Percentiles rank a stretch among this genome's conserved stretches.
These are phyloP conservation scores for Nemania diffusa DNA, from an alignment of 2,329 filamentous ascomycete genomes.

Conservation along the genomic window DNA sequence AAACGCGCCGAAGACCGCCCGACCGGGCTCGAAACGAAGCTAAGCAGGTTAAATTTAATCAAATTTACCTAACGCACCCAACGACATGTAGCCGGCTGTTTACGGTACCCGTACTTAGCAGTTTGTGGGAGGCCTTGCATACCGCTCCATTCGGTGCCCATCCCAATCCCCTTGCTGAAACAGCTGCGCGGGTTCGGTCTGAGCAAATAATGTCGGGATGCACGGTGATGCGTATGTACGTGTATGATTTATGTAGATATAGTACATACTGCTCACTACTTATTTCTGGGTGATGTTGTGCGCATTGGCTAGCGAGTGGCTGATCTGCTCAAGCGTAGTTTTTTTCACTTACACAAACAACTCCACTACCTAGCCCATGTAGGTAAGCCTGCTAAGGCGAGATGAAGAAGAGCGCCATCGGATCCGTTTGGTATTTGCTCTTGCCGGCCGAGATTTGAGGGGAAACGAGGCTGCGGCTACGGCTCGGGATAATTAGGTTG, in stretches of 20 bases:
- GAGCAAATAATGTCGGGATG: not conserved
- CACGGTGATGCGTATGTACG: slow-evolving; percentile 4
- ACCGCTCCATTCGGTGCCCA: not conserved
- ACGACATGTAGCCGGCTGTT: slow-evolving; percentile 1
- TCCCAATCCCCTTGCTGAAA: slow-evolving; percentile 16
- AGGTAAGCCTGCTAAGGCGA: not conserved
- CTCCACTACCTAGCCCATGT: not conserved
- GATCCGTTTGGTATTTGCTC: not conserved
- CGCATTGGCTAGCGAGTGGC: not conserved
- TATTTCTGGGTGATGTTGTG: not conserved
- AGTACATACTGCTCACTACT: not conserved
- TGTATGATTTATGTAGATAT: not conserved
- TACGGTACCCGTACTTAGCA: not conserved
- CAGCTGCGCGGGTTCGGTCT: not conserved
- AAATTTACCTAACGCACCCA: not conserved
- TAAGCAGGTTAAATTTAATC: not conserved
- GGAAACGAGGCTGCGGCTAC: not conserved
- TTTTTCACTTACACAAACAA: not conserved
- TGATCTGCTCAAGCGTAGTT: not conserved
- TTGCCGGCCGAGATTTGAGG: not conserved
- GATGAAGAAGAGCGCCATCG: not conserved
- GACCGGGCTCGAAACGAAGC: not conserved
- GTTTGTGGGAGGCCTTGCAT: slow-evolving; percentile 8
- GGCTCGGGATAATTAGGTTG: slow-evolving; percentile 4
- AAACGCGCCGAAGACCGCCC: slow-evolving; percentile 1